Conservation (phyloP, 768 basidiomycete species). For the Mycena chlorophos region DNA sequence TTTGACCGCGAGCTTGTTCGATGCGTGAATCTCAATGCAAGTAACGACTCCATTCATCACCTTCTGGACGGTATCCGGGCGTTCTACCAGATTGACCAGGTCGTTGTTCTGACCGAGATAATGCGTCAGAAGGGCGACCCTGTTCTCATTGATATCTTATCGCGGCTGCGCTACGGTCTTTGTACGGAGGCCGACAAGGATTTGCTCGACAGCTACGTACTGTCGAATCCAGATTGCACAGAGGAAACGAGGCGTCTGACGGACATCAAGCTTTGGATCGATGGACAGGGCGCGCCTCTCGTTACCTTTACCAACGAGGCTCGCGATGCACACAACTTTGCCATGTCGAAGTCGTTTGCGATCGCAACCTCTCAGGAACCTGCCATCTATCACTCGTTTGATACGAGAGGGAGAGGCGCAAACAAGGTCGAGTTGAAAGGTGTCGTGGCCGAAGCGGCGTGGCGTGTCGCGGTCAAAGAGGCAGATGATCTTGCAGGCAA, state of each 20-base stretch:
- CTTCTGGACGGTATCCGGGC: conserved; percentile 12
- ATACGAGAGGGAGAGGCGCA: conserved; percentile 6
- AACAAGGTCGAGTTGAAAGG: neutral
- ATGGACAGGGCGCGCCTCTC: conserved; percentile 1
- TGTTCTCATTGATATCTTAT: conserved; percentile 9
- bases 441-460: conserved; percentile 8
- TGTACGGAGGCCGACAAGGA: conserved; percentile 18
- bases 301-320: conserved; percentile 11
- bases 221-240: conserved; percentile 8
- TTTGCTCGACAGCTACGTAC: conserved; percentile 16
- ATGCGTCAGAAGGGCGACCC: conserved; percentile 23
- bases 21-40: conserved; percentile 11
- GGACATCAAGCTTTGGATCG: conserved; percentile 7
- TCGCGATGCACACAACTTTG: conserved; percentile 5
- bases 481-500: conserved; percentile 13
- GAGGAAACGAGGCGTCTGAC: conserved; percentile 1
- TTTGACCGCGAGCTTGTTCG: conserved; percentile 13
- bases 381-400: conserved; percentile 3
- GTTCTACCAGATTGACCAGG: conserved; percentile 13
- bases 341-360: conserved; percentile 10
- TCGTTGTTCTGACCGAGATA: conserved; percentile 17
- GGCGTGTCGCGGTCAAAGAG: conserved; percentile 6
- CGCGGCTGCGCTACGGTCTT: conserved; percentile 8
- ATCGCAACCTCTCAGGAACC: conserved; percentile 5
- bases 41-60: conserved; percentile 12